These are phyloP conservation scores for Pythium vanterpoolii DNA, from an alignment of 352 stramenopile genomes.

Conservation along the genomic window DNA sequence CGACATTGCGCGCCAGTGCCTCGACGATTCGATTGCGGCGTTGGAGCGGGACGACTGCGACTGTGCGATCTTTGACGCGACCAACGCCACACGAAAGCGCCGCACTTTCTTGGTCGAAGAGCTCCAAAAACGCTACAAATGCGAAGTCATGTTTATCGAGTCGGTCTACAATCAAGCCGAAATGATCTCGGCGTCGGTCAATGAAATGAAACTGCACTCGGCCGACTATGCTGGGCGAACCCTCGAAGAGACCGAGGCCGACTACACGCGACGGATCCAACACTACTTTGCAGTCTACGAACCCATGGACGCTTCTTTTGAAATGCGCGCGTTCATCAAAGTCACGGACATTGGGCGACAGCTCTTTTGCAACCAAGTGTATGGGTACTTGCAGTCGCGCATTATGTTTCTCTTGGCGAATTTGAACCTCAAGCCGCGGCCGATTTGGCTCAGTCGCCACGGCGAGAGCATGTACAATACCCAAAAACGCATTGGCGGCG, in stretches of 20 bases:
- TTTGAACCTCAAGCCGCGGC: slow-evolving; percentile 90
- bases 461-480: slow-evolving; percentile 98
- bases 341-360: slow-evolving; percentile 78
- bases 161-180: slow-evolving; percentile 70
- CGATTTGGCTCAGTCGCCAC: slow-evolving; percentile 97
- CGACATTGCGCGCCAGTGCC: slow-evolving; percentile 63
- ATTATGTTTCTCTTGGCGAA: slow-evolving; percentile 97
- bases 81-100: slow-evolving; percentile 74
- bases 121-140: slow-evolving; percentile 62
- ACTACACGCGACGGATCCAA: slow-evolving; percentile 78
- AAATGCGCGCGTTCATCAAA: slow-evolving; percentile 74
- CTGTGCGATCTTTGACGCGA: slow-evolving; percentile 81
- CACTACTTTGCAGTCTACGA: slow-evolving; percentile 80
- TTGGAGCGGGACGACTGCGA: slow-evolving; percentile 69
- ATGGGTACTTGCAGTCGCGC: slow-evolving; percentile 80
- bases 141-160: slow-evolving; percentile 83
- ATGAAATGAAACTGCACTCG: slow-evolving; percentile 85
- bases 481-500: slow-evolving; percentile 95
- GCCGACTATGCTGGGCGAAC: slow-evolving; percentile 72
- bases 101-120: slow-evolving; percentile 54
- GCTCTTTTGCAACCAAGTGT: slow-evolving; percentile 84
- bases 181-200: slow-evolving; percentile 76
- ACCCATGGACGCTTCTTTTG: slow-evolving; percentile 47
- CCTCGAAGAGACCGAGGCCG: slow-evolving; percentile 62
- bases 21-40: slow-evolving; percentile 66